Base-by-base conservation (phyloP, 148 eudicot species). In the Vaccinium darrowii region DNA sequence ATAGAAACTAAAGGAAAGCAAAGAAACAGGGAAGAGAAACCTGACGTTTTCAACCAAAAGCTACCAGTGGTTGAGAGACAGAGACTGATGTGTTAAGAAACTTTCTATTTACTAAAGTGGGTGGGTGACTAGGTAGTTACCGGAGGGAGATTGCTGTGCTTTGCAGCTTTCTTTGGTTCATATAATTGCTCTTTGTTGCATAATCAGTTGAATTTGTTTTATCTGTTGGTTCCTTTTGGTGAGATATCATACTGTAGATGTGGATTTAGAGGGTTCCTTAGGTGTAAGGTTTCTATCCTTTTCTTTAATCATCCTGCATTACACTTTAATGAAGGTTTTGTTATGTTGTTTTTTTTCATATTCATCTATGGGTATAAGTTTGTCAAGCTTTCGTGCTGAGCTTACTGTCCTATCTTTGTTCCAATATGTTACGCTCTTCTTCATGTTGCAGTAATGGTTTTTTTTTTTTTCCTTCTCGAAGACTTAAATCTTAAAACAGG, bases 401-500 rank as follows among this genome's bases (percentile, higher is more conserved):
- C 62, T 62, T 81, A 21, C 53, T n/a, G 25, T 81, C 51, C 39
- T 27, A 81, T 36, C 16, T 62, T 62, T 1, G 9, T 81, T 60
- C n/a, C 14, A 33, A 3, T 39, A 19, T 2, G 14, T 60, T 62
- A 4, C n/a, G 7, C 51, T 13, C 21, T 60, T 9, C 27, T 19
- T 80, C 6, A 7, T 81, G 50, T 13, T 12, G 65, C 30, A 62
- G 62, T 16, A 0, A 43, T 47, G 21, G 5, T 30, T 75, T 36
- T 13, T 58, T 84, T 83, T 54, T 30, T 30, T 30, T 30, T 0
- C 43, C 43, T 83, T 69, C 43, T 54, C 77, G 72, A 49, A 91
- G 93, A 90, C 72, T 51, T 90, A 86, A 84, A 74, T 78, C 89
- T 91, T 71, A 87, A 91, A 81, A 88, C 87, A 69, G 92, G 91